Percentiles rank a stretch among this genome's conserved stretches.
Conservation (phyloP, 176 grass and related monocot genomes). For the Hyparrhenia diplandra region DNA sequence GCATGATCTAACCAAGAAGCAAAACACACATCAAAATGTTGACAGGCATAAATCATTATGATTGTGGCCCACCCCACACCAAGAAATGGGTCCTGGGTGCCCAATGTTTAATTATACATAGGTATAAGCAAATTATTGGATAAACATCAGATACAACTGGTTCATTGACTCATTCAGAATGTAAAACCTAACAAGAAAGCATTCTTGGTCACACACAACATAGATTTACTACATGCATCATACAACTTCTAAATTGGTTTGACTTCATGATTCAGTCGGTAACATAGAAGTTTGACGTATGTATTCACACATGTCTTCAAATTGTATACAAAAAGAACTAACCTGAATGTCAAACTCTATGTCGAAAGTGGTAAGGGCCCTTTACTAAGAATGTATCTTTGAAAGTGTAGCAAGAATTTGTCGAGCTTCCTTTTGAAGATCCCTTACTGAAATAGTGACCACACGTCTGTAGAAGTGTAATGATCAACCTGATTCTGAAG, state of each 20-base stretch:
- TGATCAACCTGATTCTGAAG: slow-evolving; percentile 95
- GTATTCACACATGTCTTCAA: slow-evolving; percentile 12
- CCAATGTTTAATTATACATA: neutral
- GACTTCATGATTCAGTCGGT: neutral
- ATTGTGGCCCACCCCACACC: neutral
- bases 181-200: neutral
- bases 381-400: slow-evolving; percentile 96
- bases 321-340: slow-evolving; percentile 30
- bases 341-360: slow-evolving; percentile 99
- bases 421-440: slow-evolving; percentile 91
- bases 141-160: neutral
- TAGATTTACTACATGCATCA: slow-evolving; percentile 6
- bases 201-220: slow-evolving; percentile 12
- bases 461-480: slow-evolving; percentile 90
- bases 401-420: slow-evolving; percentile 96
- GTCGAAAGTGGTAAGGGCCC: slow-evolving; percentile 89
- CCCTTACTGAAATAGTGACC: slow-evolving; percentile 92
- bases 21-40: neutral
- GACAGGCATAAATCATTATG: neutral
- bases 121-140: slow-evolving; percentile 1
- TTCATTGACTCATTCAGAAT: neutral
- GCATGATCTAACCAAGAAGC: neutral
- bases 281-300: neutral
- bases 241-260: neutral
- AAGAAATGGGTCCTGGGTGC: neutral